phyloP scores from a whole-genome alignment of 1,139 yeast genomes.

The Scheffersomyces illinoinensis region DNA sequence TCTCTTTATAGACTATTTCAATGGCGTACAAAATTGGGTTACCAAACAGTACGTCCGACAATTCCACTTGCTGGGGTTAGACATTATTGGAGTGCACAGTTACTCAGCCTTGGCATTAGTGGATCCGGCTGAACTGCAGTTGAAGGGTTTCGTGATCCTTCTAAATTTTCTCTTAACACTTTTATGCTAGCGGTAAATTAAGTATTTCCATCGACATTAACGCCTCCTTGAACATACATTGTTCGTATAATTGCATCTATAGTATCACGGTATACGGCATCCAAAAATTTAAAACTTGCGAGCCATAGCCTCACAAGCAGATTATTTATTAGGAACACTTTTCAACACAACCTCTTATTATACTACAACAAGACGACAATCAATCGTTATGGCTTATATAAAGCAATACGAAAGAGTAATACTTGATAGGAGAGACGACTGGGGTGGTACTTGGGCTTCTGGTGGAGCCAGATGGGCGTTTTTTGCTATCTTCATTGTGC shows the following conservation, averaged over 20 bases:
- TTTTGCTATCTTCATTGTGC: slow-evolving; percentile 52
- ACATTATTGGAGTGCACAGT: neutral
- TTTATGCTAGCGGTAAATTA: neutral
- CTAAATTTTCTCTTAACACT: neutral
- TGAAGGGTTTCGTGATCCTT: neutral
- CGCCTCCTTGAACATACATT: neutral
- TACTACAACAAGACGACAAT: neutral
- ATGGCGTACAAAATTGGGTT: neutral
- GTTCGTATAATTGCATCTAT: neutral
- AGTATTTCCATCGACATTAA: no score
- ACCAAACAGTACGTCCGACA: neutral
- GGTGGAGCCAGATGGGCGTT: slow-evolving; percentile 59
- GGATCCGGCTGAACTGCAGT: neutral
- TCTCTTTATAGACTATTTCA: neutral
- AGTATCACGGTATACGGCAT: neutral
- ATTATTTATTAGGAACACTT: neutral
- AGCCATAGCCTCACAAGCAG: neutral
- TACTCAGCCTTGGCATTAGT: neutral
- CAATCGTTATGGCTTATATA: neutral
- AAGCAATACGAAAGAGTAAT: neutral
- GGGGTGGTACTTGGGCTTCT: slow-evolving; percentile 22
- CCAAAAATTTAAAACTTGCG: neutral
- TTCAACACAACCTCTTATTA: neutral
- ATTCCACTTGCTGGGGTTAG: neutral
- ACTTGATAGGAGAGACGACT: slow-evolving; percentile 12